phyloP scores from a whole-genome alignment of 1,284 basidiomycete species.

The Coniophora puteana region DNA sequence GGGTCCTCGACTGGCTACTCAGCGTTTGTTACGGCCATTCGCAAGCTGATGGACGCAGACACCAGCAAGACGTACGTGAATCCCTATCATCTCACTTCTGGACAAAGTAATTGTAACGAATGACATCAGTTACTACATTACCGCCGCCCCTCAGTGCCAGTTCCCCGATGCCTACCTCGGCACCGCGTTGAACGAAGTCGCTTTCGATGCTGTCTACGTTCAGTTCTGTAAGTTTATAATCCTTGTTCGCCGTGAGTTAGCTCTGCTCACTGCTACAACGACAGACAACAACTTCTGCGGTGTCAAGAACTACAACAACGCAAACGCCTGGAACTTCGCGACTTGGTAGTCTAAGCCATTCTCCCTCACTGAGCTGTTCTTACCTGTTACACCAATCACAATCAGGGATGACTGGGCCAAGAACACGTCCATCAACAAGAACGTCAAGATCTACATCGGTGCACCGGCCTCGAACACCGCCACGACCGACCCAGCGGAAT shows the following conservation, averaged over 20 bases:
- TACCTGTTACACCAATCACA: slow-evolving; percentile 6
- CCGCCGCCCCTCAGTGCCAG: slow-evolving; percentile 61
- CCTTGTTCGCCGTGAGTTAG: not conserved
- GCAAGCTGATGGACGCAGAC: slow-evolving; percentile 42
- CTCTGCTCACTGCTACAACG: not conserved
- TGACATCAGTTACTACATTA: slow-evolving; percentile 50
- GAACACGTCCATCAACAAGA: slow-evolving; percentile 49
- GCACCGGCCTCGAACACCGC: slow-evolving; percentile 49
- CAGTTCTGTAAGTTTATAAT: slow-evolving; percentile 44
- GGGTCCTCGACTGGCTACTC: slow-evolving; percentile 47
- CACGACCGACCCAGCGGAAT: slow-evolving; percentile 45
- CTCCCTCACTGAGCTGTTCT: not conserved
- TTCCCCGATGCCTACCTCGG: slow-evolving; percentile 60
- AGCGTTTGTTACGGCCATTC: slow-evolving; percentile 51
- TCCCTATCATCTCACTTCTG: no score
- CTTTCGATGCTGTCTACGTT: slow-evolving; percentile 62
- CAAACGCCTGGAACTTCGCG: slow-evolving; percentile 48
- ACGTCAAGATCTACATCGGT: slow-evolving; percentile 63
- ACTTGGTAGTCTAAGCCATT: slow-evolving; percentile 37
- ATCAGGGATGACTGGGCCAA: slow-evolving; percentile 62
- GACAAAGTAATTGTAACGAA: no score
- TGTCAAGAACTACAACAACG: slow-evolving; percentile 37
- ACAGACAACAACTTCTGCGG: slow-evolving; percentile 59
- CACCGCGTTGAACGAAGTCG: slow-evolving; percentile 47
- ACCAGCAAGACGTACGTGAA: slow-evolving; percentile 34